Evolutionary conservation across 495 filamentous ascomycete genomes (phyloP).

Genomic region (Hypoxylon lienhwacheense): DNA sequence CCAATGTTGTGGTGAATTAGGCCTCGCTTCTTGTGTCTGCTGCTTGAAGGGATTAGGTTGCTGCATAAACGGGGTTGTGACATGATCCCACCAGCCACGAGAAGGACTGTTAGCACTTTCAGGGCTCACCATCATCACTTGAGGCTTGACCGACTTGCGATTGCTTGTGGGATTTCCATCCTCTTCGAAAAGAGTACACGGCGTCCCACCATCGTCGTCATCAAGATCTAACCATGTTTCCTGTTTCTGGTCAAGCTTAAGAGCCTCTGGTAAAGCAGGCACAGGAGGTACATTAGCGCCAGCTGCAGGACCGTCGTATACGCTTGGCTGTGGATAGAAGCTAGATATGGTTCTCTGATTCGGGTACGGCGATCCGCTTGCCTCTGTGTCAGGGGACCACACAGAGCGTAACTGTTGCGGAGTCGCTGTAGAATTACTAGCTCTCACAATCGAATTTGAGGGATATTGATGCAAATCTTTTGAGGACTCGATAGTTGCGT

Average conservation of each 20-base stretch:
- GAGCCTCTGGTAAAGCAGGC: conserved; percentile 60
- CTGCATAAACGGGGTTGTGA: conserved; percentile 70
- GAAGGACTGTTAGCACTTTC: conserved; percentile 59
- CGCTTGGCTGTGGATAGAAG: conserved; percentile 67
- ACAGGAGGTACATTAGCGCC: conserved; percentile 58
- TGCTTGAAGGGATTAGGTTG: conserved; percentile 45
- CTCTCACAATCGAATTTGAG: conserved; percentile 37
- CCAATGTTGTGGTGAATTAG: conserved; percentile 22
- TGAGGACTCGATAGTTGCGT: conserved; percentile 48
- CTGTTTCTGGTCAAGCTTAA: conserved; percentile 29
- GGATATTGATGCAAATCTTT: conserved; percentile 40
- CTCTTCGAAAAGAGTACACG: conserved; percentile 54
- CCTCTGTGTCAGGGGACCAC: conserved; percentile 60
- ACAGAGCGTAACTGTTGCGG: conserved; percentile 65
- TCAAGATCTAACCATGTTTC: conserved; percentile 10
- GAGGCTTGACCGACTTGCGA: conserved; percentile 40
- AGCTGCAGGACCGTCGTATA: conserved; percentile 35
- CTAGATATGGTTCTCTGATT: conserved; percentile 56
- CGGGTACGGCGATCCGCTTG: conserved; percentile 37
- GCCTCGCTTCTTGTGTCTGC: conserved; percentile 29
- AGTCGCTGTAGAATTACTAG: conserved; percentile 54
- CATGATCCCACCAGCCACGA: conserved; percentile 85
- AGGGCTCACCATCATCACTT: conserved; percentile 32
- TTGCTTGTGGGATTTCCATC: conserved; percentile 44
- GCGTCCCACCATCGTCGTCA: conserved; percentile 36